Base-by-base conservation (phyloP, 1,139 yeast species). In the Protomyces arabidopsidicola region DNA sequence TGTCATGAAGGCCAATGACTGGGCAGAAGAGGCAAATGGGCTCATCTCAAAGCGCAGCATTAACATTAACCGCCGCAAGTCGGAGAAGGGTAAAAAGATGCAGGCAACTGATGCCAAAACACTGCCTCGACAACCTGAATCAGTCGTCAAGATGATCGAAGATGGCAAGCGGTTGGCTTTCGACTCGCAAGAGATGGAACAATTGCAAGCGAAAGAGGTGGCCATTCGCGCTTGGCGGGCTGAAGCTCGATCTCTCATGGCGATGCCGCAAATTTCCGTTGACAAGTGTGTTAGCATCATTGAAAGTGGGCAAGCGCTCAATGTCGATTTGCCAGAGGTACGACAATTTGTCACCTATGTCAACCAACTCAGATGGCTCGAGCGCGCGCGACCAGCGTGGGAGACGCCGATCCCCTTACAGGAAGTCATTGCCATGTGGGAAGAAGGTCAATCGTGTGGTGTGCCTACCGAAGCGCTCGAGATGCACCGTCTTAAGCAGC, bases 131-230 rank as follows among this genome's bases (percentile, higher is more conserved):
- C 55, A 34, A 59, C 72, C 73, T 2, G 70, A 69, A 4, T 69
- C 70, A 22, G 70, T 81, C 42, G 75, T 77, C 60, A 60, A 60
- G 2, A 70, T 87, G 27, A 72, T 86, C 6, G 77, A 76, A 10
- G 78, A 77, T 58, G 81, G 86, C 6, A 82, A 84, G 0, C 69
- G 72, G 0, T 71, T 86, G 60, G 80, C 82, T 27, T 82, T 87
- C 65, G 73, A 79, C 2, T 76, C 84, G 45, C 79, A 83, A 0
- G 93, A 87, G 71, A 78, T 84, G 65, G 85, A 82, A n/a, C 85
- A 82, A 69, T 74, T 87, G 8, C 67, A 80, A 10, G 86, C 82
- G 67, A 79, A 85, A 61, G 80, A 81, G 24, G 74, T 71, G 45
- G 87, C 84, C 68, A 79, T 87, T 55, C 79, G 78, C 60, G 78